Evolutionary conservation across 1,139 yeast species (phyloP), one percentile per base, ranked within the genome.

Genomic region (Blastobotrys malaysiensis): DNA sequence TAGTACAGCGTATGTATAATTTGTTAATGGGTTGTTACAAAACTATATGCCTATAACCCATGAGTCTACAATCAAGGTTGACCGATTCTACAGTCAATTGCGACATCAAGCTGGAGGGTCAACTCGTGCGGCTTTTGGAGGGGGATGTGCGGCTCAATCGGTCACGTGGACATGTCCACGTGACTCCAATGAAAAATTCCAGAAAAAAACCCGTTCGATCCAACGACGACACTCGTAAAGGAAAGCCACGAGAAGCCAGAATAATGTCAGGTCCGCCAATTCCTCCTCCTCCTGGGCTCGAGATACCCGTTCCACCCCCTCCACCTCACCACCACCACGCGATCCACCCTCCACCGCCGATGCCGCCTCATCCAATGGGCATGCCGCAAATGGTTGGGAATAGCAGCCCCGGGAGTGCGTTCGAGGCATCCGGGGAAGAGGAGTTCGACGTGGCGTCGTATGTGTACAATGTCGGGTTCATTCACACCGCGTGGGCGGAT

Each of bases 401-500:
- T 16, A 13, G 39, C 39, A 31, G 16, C 4, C 11, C 3, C 16
- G 39, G 39, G 16, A 16, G 39, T 5, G 9, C 26, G 39, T 31
- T 31, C 39, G 39, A 31, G 39, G 43, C 43, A 43, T 13, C 50
- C 7, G 39, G 45, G 14, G 43, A 44, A 9, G 50, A 27, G 31
- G 47, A 45, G 16, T 54, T 54, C 24, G 70, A 69, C 50, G 58
- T 68, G 26, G 57, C 63, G 13, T 58, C 68, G 5, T 69, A 68
- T 54, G 65, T 68, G 13, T 69, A 68, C 53, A 64, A 66, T 31
- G 68, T 66, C 9, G 73, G 73, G 3, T 69, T 69, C 56, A 57
- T 68, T 26, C 71, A 69, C 57, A 71, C 69, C 6, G 71, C 72
- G 9, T 69, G 73, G 73, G 69, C 72, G 3, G 73, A 69, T 50